Conservation (phyloP, 1,284 basidiomycete genomes). For the Ceratobasidium sp. region DNA sequence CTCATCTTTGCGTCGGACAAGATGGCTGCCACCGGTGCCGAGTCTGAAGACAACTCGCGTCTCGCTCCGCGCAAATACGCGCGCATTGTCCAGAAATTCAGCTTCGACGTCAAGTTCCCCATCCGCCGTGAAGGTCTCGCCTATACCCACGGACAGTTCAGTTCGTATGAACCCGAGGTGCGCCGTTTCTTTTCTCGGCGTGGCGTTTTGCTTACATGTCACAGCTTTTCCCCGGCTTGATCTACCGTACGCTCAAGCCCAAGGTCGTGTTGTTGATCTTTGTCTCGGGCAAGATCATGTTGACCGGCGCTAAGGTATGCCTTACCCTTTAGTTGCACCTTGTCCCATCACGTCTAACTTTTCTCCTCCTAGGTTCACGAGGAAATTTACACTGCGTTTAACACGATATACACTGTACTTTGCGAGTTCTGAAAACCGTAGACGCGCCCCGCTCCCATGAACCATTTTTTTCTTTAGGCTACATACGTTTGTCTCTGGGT, state of each 20-base stretch:
- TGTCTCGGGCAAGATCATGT: constrained; percentile 98
- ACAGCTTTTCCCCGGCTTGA: constrained; percentile 97
- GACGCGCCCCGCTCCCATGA: constrained; percentile 27
- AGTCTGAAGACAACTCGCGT: constrained; percentile 98
- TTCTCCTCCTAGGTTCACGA: constrained; percentile 81
- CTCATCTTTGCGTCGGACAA: constrained; percentile 99
- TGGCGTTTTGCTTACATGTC: background rate
- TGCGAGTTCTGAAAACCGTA: constrained; percentile 90
- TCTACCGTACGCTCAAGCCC: constrained; percentile 99
- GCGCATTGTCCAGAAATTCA: constrained; percentile 99
- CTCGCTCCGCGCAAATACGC: constrained; percentile 99
- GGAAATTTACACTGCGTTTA: constrained; percentile 99
- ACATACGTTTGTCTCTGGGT: constrained; percentile 8
- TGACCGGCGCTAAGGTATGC: constrained; percentile 97
- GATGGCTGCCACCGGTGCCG: constrained; percentile 99
- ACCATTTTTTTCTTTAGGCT: constrained; percentile 35
- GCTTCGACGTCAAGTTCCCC: constrained; percentile 99
- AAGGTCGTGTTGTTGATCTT: constrained; percentile 99
- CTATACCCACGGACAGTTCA: constrained; percentile 98
- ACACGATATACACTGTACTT: constrained; percentile 96
- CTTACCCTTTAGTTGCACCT: constrained; percentile 3
- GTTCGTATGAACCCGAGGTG: constrained; percentile 97
- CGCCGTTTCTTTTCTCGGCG: constrained; percentile 54
- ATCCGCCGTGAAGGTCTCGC: constrained; percentile 98
- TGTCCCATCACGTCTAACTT: constrained; percentile 42